Evolutionary conservation across 129 eudicot species (phyloP).

Genomic region (Escallonia rubra): DNA sequence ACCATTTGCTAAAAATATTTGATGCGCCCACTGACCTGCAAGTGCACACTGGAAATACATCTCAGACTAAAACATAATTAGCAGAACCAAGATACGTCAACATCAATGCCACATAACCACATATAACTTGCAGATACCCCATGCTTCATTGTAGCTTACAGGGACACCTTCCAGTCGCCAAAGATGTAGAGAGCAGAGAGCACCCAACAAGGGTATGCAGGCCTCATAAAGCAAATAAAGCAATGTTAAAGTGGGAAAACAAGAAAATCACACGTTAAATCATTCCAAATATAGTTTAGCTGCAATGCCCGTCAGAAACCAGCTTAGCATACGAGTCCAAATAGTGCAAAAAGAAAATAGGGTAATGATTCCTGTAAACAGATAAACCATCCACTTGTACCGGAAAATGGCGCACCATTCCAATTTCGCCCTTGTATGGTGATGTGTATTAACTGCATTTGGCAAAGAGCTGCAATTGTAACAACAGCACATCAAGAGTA

Average conservation of each 20-base stretch:
- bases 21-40: neutral
- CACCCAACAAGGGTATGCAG: slow-evolving; percentile 9
- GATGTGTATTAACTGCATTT: slow-evolving; percentile 20
- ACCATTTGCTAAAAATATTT: neutral
- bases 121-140: slow-evolving; percentile 10
- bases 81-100: slow-evolving; percentile 1
- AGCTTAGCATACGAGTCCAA: slow-evolving; percentile 9
- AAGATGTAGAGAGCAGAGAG: slow-evolving; percentile 17
- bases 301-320: slow-evolving; percentile 7
- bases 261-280: neutral
- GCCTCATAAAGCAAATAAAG: slow-evolving; percentile 3
- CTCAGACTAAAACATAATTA: neutral
- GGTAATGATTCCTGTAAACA: slow-evolving; percentile 17
- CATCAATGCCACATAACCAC: neutral
- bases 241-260: neutral
- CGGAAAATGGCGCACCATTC: slow-evolving; percentile 9
- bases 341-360: slow-evolving; percentile 27
- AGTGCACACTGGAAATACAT: neutral
- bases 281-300: neutral
- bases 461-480: slow-evolving; percentile 54
- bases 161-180: slow-evolving; percentile 21
- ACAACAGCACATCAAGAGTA: slow-evolving; percentile 80
- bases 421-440: slow-evolving; percentile 12
- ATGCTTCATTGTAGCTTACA: slow-evolving; percentile 6
- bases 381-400: slow-evolving; percentile 6